Percentiles rank a stretch among this genome's conserved stretches.
phyloP scores from a whole-genome alignment of 306 rosid genomes.

The Prunus campanulata region DNA sequence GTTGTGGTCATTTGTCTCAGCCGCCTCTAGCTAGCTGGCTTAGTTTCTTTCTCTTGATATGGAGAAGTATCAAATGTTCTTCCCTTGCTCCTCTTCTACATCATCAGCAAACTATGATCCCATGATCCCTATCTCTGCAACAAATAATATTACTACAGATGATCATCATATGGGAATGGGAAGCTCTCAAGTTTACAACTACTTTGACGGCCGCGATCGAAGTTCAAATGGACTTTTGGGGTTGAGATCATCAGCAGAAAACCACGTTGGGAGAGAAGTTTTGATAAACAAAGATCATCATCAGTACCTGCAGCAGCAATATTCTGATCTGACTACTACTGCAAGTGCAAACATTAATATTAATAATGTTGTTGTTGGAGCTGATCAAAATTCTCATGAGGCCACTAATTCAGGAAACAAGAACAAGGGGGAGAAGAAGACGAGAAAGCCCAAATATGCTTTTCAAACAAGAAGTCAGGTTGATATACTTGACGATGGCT shows the following conservation, averaged over 20 bases:
- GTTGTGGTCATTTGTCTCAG: slow-evolving; percentile 1
- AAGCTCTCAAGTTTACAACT: slow-evolving; percentile 13
- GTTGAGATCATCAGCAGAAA: slow-evolving; percentile 19
- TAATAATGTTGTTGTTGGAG: neutral
- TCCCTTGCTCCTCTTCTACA: slow-evolving; percentile 44
- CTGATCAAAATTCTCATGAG: neutral
- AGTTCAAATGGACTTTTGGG: slow-evolving; percentile 38
- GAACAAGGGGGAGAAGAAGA: slow-evolving; percentile 27
- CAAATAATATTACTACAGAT: neutral
- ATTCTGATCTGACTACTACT: neutral
- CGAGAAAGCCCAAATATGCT: slow-evolving; percentile 39
- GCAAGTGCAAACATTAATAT: neutral
- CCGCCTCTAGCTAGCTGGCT: slow-evolving; percentile 28
- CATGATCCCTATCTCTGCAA: slow-evolving; percentile 7
- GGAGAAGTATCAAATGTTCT: slow-evolving; percentile 58
- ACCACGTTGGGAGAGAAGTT: neutral
- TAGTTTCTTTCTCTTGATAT: neutral
- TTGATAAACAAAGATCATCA: neutral
- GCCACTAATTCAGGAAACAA: neutral
- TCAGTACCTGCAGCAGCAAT: neutral
- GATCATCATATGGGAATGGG: slow-evolving; percentile 14
- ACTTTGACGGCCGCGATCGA: slow-evolving; percentile 20
- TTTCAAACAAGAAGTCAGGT: slow-evolving; percentile 62
- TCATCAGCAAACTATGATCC: slow-evolving; percentile 1
- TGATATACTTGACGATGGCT: slow-evolving; percentile 69